Evolutionary conservation across 345 rosid genomes (phyloP).

Genomic region (Camelina laxa): DNA sequence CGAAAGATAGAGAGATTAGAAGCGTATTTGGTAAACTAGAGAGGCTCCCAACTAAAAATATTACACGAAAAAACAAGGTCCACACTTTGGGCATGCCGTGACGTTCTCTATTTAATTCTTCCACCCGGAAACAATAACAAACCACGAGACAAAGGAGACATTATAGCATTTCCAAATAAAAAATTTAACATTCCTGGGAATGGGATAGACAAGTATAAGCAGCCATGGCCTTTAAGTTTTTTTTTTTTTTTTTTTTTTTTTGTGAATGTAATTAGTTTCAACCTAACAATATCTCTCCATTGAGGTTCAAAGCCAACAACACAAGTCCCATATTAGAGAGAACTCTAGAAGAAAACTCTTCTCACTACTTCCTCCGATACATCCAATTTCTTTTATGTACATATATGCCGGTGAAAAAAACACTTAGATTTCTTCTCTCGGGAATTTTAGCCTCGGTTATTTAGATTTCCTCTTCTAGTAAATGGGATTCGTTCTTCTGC

Average conservation of each 20-base stretch:
- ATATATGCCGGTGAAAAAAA: constrained; percentile 9
- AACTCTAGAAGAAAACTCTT: not conserved
- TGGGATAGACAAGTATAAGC: not conserved
- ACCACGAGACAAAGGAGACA: not conserved
- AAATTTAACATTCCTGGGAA: not conserved
- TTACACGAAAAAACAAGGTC: constrained; percentile 25
- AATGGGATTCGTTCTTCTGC: constrained; percentile 57
- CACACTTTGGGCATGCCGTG: constrained; percentile 47
- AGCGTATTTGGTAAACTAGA: constrained; percentile 21
- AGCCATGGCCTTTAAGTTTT: not conserved
- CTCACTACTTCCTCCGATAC: constrained; percentile 10
- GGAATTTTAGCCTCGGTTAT: constrained; percentile 38
- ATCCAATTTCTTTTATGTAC: constrained; percentile 29
- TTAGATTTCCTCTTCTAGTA: constrained; percentile 49
- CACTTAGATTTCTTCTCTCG: not conserved
- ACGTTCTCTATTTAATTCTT: constrained; percentile 23
- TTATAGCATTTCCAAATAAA: not conserved
- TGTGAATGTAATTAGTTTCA: constrained; percentile 15
- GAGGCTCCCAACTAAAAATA: not conserved
- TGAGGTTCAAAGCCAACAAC: constrained; percentile 7
- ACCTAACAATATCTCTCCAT: constrained; percentile 27
- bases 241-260: not conserved
- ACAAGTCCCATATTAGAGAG: not conserved
- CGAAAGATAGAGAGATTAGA: constrained; percentile 13
- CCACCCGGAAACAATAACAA: not conserved